These are phyloP conservation scores for Balakata baccata DNA, from an alignment of 345 rosid species.

Conservation along the genomic window DNA sequence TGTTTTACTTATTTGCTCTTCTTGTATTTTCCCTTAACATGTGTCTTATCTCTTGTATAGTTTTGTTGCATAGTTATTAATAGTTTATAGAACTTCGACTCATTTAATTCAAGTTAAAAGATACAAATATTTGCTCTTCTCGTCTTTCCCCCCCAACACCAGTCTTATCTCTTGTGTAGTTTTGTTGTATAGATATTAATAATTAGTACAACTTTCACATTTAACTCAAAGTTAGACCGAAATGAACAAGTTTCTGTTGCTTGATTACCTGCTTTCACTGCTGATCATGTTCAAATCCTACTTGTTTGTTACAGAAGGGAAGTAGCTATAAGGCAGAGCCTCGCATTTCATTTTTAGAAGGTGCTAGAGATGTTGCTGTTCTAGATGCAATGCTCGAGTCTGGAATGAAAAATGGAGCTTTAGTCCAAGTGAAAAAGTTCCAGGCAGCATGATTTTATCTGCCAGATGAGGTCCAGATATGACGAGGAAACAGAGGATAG, in stretches of 20 bases:
- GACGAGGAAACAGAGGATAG: neutral
- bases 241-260: neutral
- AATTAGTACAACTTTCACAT: neutral
- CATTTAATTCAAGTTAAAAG: no score
- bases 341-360: constrained; percentile 71
- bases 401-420: constrained; percentile 58
- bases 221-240: no score
- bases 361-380: constrained; percentile 87
- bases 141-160: neutral
- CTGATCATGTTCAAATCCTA: neutral
- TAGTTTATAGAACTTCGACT: neutral
- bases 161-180: neutral
- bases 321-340: constrained; percentile 50
- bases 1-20: neutral
- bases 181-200: neutral
- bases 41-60: neutral
- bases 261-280: neutral
- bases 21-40: neutral
- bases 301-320: constrained; percentile 43
- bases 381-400: constrained; percentile 96
- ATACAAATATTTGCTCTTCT: neutral
- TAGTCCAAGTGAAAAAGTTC: constrained; percentile 54
- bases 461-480: neutral
- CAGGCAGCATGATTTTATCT: constrained; percentile 20
- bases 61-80: neutral